Evolutionary conservation across 768 basidiomycete genomes (phyloP).

Genomic region (Russula griseocarnosa): DNA sequence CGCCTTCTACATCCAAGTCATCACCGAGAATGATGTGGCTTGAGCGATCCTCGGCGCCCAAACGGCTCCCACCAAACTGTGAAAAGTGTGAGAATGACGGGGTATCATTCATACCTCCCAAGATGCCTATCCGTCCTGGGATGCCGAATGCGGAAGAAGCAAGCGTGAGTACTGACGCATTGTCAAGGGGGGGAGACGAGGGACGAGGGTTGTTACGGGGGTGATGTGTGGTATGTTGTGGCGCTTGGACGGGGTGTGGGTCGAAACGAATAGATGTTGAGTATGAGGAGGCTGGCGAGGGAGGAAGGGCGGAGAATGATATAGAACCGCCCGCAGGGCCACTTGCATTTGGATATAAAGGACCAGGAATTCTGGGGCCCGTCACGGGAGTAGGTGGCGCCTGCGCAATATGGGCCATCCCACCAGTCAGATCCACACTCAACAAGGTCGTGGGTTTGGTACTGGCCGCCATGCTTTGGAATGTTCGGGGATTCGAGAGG

Average conservation of each 20-base stretch:
- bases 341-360: constrained; percentile 47
- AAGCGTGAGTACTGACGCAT: constrained; percentile 88
- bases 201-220: constrained; percentile 95
- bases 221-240: constrained; percentile 86
- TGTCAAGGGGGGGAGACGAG: constrained; percentile 83
- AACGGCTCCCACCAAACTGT: constrained; percentile 33
- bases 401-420: constrained; percentile 90
- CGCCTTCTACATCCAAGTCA: constrained; percentile 31
- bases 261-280: constrained; percentile 37
- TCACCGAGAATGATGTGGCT: constrained; percentile 63
- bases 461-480: constrained; percentile 77
- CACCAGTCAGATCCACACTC: constrained; percentile 80
- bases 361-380: constrained; percentile 50
- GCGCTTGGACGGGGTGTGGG: constrained; percentile 63
- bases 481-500: constrained; percentile 75
- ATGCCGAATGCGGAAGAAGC: constrained; percentile 89
- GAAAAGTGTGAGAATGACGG: constrained; percentile 74
- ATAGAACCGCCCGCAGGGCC: constrained; percentile 55
- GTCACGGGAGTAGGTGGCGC: constrained; percentile 60
- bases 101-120: constrained; percentile 32
- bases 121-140: constrained; percentile 48
- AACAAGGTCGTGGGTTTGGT: constrained; percentile 94
- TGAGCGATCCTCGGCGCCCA: constrained; percentile 49
- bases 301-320: constrained; percentile 68
- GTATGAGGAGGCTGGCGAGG: constrained; percentile 43